Evolutionary conservation across 2,329 filamentous ascomycete species (phyloP), one percentile per base, ranked within the genome.

Genomic region (Lachnellula cervina): DNA sequence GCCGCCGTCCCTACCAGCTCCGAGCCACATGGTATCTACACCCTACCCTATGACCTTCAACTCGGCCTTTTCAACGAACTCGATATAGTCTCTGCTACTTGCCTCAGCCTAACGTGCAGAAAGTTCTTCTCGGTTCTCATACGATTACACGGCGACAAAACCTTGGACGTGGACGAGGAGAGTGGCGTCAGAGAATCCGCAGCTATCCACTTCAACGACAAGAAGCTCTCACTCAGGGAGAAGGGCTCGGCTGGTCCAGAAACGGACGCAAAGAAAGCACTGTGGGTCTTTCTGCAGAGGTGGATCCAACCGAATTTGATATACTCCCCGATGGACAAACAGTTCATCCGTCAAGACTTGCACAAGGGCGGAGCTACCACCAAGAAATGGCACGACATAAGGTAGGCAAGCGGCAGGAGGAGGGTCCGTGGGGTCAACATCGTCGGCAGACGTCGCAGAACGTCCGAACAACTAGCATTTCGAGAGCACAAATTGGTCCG

Each of bases 341-440:
- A 17, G 5, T 38, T 38, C 37, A 38, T 38, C n/a, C 37, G 4
- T 16, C 4, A n/a, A 7, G 37, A 38, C n/a, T 38, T 6, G 13
- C 7, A 17, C 14, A 38, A 38, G 37, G n/a, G 37, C 13, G n/a
- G 13, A n/a, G 28, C 28, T 28, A 28, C 7, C 28, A 7, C 3
- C 5, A 28, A 8, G 2, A 28, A 28, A 9, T 28, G 28, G 28
- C 7, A 28, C 2, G 28, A 8, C 28, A 2, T 28, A 28, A 9
- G 8, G 2, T 0, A 2, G 6, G 28, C 6, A 1, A 1, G 7
- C 6, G 2, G 7, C 6, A 8, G 7, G 7, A 9, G 2, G n/a
- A n/a, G n/a, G n/a, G n/a, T n/a, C n/a, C n/a, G n/a, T n/a, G n/a
- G n/a, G n/a, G n/a, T n/a, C 28, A 2, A 8, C 1, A 9, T 1